Percentiles rank a stretch among this genome's conserved stretches.
These are phyloP conservation scores for Fusarium sp. DNA, from an alignment of 2,329 filamentous ascomycete genomes.

Conservation along the genomic window DNA sequence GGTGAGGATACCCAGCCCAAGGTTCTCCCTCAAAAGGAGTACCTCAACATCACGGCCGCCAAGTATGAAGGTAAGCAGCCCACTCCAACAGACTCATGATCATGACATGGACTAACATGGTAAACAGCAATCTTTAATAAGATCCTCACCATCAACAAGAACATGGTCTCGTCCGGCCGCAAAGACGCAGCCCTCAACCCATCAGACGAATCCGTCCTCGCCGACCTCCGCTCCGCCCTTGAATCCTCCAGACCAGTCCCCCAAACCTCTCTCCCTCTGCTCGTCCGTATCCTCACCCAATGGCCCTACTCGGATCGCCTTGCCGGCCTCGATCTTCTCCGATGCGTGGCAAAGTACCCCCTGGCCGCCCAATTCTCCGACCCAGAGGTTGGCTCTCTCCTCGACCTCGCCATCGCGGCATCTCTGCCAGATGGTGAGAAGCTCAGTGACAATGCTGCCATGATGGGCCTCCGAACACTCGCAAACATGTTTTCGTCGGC, in stretches of 20 bases:
- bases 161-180: conserved; percentile 74
- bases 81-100: fast-evolving
- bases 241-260: conserved; percentile 65
- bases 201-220: conserved; percentile 72
- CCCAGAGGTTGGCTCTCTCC: conserved; percentile 64
- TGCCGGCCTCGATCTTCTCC: conserved; percentile 86
- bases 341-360: conserved; percentile 79
- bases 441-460: conserved; percentile 80
- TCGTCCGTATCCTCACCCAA: conserved; percentile 76
- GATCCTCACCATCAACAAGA: conserved; percentile 77
- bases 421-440: conserved; percentile 60
- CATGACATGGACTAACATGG: not conserved
- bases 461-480: conserved; percentile 85
- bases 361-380: conserved; percentile 70
- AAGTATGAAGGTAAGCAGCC: conserved; percentile 67
- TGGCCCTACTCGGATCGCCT: conserved; percentile 88
- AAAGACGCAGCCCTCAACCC: conserved; percentile 82
- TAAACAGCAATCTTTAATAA: conserved; percentile 77
- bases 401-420: conserved; percentile 62
- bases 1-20: conserved; percentile 64
- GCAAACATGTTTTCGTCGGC: conserved; percentile 85
- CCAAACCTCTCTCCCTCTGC: conserved; percentile 67
- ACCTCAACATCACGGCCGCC: conserved; percentile 79
- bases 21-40: conserved; percentile 81
- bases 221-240: conserved; percentile 70